A percentile compares a stretch with the other conserved stretches of the same genome.
phyloP scores from a whole-genome alignment of 768 basidiomycete species.

The Lactarius tabidus region DNA sequence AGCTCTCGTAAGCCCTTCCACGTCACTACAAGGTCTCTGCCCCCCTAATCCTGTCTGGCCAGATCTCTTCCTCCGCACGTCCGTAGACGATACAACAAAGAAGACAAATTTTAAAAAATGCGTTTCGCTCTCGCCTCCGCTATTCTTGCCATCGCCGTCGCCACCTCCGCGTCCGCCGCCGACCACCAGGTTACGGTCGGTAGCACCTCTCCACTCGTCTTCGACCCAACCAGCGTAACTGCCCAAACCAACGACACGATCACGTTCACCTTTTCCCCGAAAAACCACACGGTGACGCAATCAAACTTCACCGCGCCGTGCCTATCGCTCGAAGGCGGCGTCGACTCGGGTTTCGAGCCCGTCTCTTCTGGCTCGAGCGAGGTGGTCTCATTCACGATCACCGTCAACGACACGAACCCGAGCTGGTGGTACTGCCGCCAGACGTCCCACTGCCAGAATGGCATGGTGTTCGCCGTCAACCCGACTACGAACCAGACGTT shows the following conservation, averaged over 20 bases:
- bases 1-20: slow-evolving; percentile 24
- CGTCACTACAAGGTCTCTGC: neutral
- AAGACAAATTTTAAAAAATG: slow-evolving; percentile 5
- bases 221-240: slow-evolving; percentile 19
- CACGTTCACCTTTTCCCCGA: slow-evolving; percentile 20
- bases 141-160: slow-evolving; percentile 20
- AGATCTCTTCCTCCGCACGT: neutral
- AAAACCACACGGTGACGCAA: slow-evolving; percentile 35
- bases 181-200: slow-evolving; percentile 23
- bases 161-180: slow-evolving; percentile 10
- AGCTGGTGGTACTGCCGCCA: slow-evolving; percentile 35
- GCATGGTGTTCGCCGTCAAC: slow-evolving; percentile 35
- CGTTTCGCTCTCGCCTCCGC: slow-evolving; percentile 21
- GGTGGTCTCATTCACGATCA: slow-evolving; percentile 19
- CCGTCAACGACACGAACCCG: slow-evolving; percentile 27
- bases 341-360: slow-evolving; percentile 32
- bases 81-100: slow-evolving; percentile 14
- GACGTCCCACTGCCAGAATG: slow-evolving; percentile 29
- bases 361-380: slow-evolving; percentile 16
- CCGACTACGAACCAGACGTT: slow-evolving; percentile 30
- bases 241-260: slow-evolving; percentile 29
- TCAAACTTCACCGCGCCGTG: slow-evolving; percentile 36
- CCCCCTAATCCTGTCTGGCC: slow-evolving; percentile 10
- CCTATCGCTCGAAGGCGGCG: slow-evolving; percentile 24
- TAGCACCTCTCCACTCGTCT: slow-evolving; percentile 4